These are phyloP conservation scores for Chrysochromulina parva DNA, from an alignment of 78 protist species.

Conservation along the genomic window DNA sequence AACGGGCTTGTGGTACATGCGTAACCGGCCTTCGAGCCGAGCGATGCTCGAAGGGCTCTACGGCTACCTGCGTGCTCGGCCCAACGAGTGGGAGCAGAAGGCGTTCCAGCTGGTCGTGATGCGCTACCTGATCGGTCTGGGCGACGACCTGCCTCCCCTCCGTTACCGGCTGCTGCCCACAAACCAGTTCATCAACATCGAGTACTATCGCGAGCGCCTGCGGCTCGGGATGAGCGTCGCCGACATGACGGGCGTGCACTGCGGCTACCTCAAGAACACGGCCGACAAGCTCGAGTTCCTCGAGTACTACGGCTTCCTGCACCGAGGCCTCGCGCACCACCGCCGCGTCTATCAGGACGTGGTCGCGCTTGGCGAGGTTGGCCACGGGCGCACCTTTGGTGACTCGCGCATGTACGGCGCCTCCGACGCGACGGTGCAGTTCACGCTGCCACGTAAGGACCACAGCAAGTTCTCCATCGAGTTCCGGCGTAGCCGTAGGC, in stretches of 20 bases:
- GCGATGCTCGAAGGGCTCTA: not conserved
- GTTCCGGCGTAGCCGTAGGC: too few species aligned
- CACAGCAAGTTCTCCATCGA: too few species aligned
- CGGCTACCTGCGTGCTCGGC: not conserved
- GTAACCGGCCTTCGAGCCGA: not conserved
- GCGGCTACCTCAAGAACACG: not conserved
- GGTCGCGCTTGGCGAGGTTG: too few species aligned
- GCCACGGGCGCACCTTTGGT: too few species aligned
- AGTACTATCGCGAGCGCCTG: not conserved
- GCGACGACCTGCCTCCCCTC: not conserved
- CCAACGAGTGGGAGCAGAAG: slow-evolving; percentile 10
- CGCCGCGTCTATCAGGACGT: too few species aligned
- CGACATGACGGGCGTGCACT: not conserved
- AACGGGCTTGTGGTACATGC: not conserved
- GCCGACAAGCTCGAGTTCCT: not conserved
- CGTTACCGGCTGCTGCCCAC: not conserved
- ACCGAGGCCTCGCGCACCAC: too few species aligned
- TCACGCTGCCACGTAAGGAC: too few species aligned
- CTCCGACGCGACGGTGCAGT: too few species aligned
- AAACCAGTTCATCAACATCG: not conserved
- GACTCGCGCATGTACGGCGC: too few species aligned
- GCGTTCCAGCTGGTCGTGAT: not conserved
- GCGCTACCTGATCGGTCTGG: not conserved
- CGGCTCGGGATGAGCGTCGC: not conserved
- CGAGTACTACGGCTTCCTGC: not conserved